Evolutionary conservation across 768 basidiomycete species (phyloP).

Genomic region (Mycena galopus): DNA sequence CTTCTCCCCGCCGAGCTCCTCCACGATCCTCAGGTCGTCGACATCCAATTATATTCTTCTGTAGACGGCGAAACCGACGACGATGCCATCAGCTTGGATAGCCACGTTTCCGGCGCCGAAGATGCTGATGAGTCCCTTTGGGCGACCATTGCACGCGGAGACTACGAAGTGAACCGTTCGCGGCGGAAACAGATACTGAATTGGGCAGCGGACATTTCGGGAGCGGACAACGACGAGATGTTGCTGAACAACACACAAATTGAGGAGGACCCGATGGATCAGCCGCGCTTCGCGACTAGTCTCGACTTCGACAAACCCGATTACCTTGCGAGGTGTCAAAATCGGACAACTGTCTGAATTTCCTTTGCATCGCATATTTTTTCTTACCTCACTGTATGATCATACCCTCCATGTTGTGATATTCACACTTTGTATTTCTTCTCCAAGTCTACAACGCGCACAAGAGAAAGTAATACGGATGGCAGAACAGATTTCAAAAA

Average conservation of each 20-base stretch:
- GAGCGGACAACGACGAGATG: not conserved
- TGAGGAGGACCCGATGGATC: constrained; percentile 1
- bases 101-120: constrained; percentile 5
- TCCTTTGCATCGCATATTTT: too few species aligned
- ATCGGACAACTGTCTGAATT: too few species aligned
- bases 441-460: too few species aligned
- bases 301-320: constrained; percentile 8
- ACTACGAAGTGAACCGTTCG: not conserved
- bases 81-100: constrained; percentile 3
- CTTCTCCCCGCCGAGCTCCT: constrained; percentile 11
- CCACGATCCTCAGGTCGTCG: too few species aligned
- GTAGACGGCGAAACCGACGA: not conserved
- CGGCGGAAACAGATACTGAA: not conserved
- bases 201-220: not conserved
- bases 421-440: too few species aligned
- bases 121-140: not conserved
- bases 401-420: too few species aligned
- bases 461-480: too few species aligned
- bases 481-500: too few species aligned
- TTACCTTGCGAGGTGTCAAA: too few species aligned
- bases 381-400: too few species aligned
- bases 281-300: constrained; percentile 14
- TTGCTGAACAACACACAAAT: constrained; percentile 7
- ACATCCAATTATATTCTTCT: not conserved
- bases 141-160: not conserved